phyloP scores from a whole-genome alignment of 1,139 yeast species.

The Pneumocystis sp. region DNA sequence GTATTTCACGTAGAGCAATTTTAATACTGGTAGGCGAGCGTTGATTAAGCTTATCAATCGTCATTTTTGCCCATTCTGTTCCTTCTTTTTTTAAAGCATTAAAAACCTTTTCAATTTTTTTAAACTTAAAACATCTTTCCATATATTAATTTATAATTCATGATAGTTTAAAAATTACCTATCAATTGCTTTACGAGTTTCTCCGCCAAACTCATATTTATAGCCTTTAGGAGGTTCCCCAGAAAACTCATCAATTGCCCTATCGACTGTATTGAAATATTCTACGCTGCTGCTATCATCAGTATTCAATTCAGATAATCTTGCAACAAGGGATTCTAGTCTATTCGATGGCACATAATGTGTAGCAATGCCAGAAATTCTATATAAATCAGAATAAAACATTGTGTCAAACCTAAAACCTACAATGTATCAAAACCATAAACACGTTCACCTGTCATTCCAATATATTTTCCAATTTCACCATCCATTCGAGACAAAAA shows the following conservation, averaged over 20 bases:
- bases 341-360: constrained; percentile 65
- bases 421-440: constrained; percentile 60
- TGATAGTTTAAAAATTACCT: constrained; percentile 12
- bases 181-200: constrained; percentile 50
- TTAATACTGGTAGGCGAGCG: constrained; percentile 72
- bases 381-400: background rate
- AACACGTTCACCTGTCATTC: constrained; percentile 70
- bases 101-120: constrained; percentile 48
- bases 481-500: constrained; percentile 74
- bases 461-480: constrained; percentile 69
- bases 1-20: constrained; percentile 55
- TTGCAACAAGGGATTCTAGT: constrained; percentile 43
- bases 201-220: constrained; percentile 42
- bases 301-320: constrained; percentile 24
- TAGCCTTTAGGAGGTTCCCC: constrained; percentile 53
- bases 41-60: constrained; percentile 38
- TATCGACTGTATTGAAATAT: constrained; percentile 42
- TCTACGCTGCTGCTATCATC: constrained; percentile 21
- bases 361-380: constrained; percentile 63
- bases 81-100: constrained; percentile 38
- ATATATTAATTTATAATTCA: background rate
- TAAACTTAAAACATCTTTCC: constrained; percentile 38
- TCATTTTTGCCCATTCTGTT: constrained; percentile 50
- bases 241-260: constrained; percentile 62
- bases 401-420: constrained; percentile 18